Conservation (phyloP, 257 asterid species). For the Mitragyna speciosa region DNA sequence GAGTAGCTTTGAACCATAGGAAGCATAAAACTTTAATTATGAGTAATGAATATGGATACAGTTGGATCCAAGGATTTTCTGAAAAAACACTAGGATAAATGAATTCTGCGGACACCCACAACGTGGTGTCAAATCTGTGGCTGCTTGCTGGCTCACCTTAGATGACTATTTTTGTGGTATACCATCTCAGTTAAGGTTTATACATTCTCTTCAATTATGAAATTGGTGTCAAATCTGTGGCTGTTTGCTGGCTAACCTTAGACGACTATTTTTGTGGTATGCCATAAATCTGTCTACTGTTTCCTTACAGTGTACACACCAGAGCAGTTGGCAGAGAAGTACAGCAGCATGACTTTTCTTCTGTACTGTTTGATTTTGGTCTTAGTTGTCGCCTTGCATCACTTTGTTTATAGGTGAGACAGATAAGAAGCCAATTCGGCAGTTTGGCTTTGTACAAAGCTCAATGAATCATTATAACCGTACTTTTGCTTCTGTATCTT, state of each 20-base stretch:
- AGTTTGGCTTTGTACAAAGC: conserved; percentile 11
- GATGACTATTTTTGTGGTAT: neutral
- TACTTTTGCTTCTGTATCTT: conserved; percentile 2
- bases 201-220: conserved; percentile 2
- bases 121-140: neutral
- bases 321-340: conserved; percentile 92
- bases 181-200: conserved; percentile 3
- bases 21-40: neutral
- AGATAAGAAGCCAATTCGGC: conserved; percentile 12
- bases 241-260: no score
- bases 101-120: neutral
- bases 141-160: neutral
- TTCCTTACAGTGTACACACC: conserved; percentile 74
- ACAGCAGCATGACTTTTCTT: conserved; percentile 72
- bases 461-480: conserved; percentile 11
- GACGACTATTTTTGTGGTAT: no score
- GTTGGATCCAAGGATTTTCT: neutral
- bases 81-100: neutral
- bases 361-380: conserved; percentile 77
- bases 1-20: neutral
- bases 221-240: no score
- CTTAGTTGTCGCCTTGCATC: conserved; percentile 63
- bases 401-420: conserved; percentile 60
- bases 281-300: neutral
- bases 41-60: neutral